phyloP scores from a whole-genome alignment of 768 basidiomycete species.

The Agaricus blazei region DNA sequence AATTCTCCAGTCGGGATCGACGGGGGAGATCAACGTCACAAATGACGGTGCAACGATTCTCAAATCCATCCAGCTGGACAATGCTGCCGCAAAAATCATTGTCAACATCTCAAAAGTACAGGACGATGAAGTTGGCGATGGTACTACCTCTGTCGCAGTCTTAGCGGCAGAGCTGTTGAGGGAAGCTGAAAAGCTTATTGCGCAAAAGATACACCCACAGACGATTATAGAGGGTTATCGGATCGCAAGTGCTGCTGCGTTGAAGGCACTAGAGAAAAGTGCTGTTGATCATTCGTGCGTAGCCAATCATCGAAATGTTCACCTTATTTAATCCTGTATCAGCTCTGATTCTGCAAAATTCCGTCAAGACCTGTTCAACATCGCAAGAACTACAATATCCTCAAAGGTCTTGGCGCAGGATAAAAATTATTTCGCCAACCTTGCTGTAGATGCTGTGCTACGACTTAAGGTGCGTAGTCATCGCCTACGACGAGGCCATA shows the following conservation, averaged over 20 bases:
- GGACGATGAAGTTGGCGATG: constrained; percentile 98
- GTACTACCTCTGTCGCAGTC: constrained; percentile 88
- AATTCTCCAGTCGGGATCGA: constrained; percentile 88
- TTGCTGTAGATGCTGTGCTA: constrained; percentile 95
- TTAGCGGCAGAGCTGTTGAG: constrained; percentile 86
- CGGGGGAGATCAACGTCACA: constrained; percentile 92
- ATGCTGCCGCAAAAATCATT: constrained; percentile 97
- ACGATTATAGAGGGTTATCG: constrained; percentile 97
- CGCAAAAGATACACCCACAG: constrained; percentile 92
- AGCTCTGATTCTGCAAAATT: constrained; percentile 73
- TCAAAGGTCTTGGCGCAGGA: constrained; percentile 96
- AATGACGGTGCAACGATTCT: constrained; percentile 99
- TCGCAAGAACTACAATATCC: constrained; percentile 91
- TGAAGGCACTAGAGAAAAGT: constrained; percentile 77
- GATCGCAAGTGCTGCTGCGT: constrained; percentile 80
- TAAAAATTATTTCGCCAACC: constrained; percentile 96
- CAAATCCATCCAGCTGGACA: constrained; percentile 95
- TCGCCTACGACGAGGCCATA: background rate
- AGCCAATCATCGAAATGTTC: background rate
- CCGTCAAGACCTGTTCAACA: constrained; percentile 90
- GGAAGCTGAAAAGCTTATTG: constrained; percentile 94
- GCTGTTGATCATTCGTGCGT: constrained; percentile 83
- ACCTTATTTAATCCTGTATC: background rate
- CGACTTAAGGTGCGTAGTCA: constrained; percentile 62
- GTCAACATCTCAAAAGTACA: constrained; percentile 99